phyloP scores from a whole-genome alignment of 2,329 filamentous ascomycete species.

The Stenocarpella maydis region DNA sequence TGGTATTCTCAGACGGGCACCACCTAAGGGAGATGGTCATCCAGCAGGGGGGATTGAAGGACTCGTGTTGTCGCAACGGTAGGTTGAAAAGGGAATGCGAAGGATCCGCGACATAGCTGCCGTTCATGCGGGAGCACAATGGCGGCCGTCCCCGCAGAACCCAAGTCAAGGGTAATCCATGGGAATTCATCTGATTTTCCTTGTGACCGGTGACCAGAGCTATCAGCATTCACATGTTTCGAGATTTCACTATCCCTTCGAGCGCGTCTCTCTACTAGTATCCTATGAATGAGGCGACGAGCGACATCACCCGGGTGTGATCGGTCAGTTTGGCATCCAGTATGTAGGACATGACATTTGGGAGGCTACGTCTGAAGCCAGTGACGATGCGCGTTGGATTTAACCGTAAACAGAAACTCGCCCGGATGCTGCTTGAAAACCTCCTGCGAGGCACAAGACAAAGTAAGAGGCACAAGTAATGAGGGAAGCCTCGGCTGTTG shows the following conservation, averaged over 20 bases:
- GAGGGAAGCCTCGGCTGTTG: conserved; percentile 7
- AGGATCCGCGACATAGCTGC: conserved; percentile 13
- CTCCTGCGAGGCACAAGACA: neutral
- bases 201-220: conserved; percentile 1
- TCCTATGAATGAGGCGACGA: neutral
- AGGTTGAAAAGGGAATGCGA: conserved; percentile 20
- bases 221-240: conserved; percentile 13
- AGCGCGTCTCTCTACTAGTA: neutral
- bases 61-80: conserved; percentile 11
- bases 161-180: conserved; percentile 11
- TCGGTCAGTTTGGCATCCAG: neutral
- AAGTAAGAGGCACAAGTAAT: neutral
- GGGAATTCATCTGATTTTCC: neutral
- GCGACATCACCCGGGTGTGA: neutral
- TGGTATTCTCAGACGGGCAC: neutral
- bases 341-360: too few relatives aligned
- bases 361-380: neutral
- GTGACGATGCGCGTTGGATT: neutral
- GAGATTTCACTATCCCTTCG: neutral
- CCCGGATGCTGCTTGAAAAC: neutral
- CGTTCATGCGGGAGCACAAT: conserved; percentile 17
- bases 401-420: neutral
- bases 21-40: neutral
- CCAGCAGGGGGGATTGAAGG: conserved; percentile 10
- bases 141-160: conserved; percentile 19